Evolutionary conservation across 768 basidiomycete genomes (phyloP).

Genomic region (Hygrocybe coccinea): DNA sequence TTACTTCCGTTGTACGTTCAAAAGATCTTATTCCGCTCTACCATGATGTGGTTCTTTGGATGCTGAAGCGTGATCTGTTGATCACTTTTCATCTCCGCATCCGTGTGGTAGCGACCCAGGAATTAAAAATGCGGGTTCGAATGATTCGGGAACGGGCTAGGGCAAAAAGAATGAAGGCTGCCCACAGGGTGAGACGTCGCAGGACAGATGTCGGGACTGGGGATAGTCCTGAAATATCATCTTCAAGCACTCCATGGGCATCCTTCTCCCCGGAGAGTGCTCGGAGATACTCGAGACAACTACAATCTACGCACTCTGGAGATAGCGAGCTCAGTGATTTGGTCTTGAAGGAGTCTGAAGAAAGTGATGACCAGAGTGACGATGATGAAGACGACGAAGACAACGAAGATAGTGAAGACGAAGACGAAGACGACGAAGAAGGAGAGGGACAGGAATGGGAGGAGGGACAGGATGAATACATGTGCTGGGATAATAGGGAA

Average conservation of each 20-base stretch:
- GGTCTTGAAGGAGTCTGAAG: slow-evolving; percentile 12
- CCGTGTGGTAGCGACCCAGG: slow-evolving; percentile 72
- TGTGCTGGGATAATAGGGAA: slow-evolving; percentile 47
- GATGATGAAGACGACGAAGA: slow-evolving; percentile 16
- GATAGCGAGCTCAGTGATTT: slow-evolving; percentile 3
- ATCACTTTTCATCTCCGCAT: slow-evolving; percentile 82
- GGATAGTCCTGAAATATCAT: slow-evolving; percentile 17
- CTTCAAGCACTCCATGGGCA: slow-evolving; percentile 40
- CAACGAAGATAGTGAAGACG: slow-evolving; percentile 17
- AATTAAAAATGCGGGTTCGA: slow-evolving; percentile 70
- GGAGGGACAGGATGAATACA: slow-evolving; percentile 40
- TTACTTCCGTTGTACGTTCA: slow-evolving; percentile 66
- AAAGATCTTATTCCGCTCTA: slow-evolving; percentile 67
- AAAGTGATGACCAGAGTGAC: slow-evolving; percentile 25
- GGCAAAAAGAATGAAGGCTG: slow-evolving; percentile 24
- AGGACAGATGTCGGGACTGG: slow-evolving; percentile 16
- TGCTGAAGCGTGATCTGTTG: slow-evolving; percentile 82
- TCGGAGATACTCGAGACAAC: slow-evolving; percentile 40
- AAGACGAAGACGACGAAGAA: slow-evolving; percentile 27
- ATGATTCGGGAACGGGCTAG: slow-evolving; percentile 33
- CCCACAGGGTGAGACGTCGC: background rate
- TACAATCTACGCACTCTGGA: slow-evolving; percentile 32
- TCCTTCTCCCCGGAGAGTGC: slow-evolving; percentile 53
- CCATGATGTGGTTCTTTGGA: slow-evolving; percentile 83
- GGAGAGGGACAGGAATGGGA: slow-evolving; percentile 32